phyloP scores from a whole-genome alignment of 176 grass and related monocot genomes.

The Ampelocalamus luodianensis region DNA sequence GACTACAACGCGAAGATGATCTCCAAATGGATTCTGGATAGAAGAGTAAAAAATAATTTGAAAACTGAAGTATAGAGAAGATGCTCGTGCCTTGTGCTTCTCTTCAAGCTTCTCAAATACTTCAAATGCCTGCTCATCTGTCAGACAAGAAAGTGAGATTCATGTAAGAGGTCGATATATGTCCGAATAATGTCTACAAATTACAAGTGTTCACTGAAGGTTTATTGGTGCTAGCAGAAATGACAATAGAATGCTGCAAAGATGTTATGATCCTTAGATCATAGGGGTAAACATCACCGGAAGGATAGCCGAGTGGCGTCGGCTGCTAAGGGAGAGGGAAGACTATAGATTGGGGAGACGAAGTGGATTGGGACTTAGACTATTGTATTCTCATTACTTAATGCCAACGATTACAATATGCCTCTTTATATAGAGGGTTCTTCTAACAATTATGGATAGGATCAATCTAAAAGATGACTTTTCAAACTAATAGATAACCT shows the following conservation, averaged over 20 bases:
- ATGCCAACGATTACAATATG: too few species aligned
- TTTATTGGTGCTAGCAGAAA: not conserved
- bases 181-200: slow-evolving; percentile 7
- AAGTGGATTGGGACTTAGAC: too few species aligned
- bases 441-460: too few species aligned
- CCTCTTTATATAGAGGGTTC: too few species aligned
- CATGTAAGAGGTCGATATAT: not conserved
- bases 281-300: too few species aligned
- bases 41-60: not conserved
- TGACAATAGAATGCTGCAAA: not conserved
- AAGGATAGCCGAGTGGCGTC: too few species aligned
- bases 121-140: slow-evolving; percentile 46
- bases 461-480: too few species aligned
- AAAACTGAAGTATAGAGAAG: not conserved
- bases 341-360: too few species aligned
- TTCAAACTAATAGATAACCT: too few species aligned
- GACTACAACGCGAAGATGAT: not conserved
- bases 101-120: slow-evolving; percentile 56
- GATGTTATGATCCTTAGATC: too few species aligned
- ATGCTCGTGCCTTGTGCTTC: slow-evolving; percentile 40
- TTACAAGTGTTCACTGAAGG: not conserved
- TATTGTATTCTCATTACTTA: too few species aligned
- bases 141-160: slow-evolving; percentile 2
- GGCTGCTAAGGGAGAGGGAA: too few species aligned
- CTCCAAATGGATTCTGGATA: not conserved